Percentiles rank a stretch among this genome's conserved stretches.
Evolutionary conservation across 2,329 filamentous ascomycete genomes (phyloP).

Genomic region (Botrytis squamosa): DNA sequence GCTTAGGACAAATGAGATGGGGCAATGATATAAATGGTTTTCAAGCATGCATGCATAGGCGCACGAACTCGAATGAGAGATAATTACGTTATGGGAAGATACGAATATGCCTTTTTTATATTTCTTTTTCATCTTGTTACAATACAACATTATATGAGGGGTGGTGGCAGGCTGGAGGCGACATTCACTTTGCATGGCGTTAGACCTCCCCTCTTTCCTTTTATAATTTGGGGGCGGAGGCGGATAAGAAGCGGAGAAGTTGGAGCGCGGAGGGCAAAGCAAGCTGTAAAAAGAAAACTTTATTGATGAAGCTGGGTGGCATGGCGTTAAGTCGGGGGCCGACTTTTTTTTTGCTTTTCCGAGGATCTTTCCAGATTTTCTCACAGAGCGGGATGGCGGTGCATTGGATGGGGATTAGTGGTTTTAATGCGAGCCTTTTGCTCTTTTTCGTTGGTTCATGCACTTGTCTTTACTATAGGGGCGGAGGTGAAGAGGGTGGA

Average conservation of each 20-base stretch:
- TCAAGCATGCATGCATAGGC: slow-evolving; percentile 18
- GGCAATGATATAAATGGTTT: slow-evolving; percentile 10
- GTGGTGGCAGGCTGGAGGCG: slow-evolving; percentile 4
- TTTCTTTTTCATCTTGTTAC: slow-evolving; percentile 14
- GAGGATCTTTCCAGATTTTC: not conserved
- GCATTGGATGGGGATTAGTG: slow-evolving; percentile 8
- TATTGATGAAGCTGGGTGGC: slow-evolving; percentile 16
- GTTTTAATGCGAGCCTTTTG: slow-evolving; percentile 6
- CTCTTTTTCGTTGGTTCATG: slow-evolving; percentile 10
- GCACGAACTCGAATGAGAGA: slow-evolving; percentile 12
- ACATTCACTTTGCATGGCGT: slow-evolving; percentile 12
- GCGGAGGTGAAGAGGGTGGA: not conserved
- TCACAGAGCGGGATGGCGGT: not conserved
- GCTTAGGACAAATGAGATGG: slow-evolving; percentile 2
- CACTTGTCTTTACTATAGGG: slow-evolving; percentile 10
- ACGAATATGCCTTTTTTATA: slow-evolving; percentile 11
- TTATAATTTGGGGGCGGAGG: not conserved
- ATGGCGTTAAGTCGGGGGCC: slow-evolving; percentile 11
- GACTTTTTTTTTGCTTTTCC: not conserved
- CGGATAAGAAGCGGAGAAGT: not conserved
- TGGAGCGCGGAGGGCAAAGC: not conserved
- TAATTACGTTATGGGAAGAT: slow-evolving; percentile 15
- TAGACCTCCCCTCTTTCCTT: not conserved
- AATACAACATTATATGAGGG: slow-evolving; percentile 12
- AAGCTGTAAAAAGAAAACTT: slow-evolving; percentile 14